phyloP scores from a whole-genome alignment of 78 protist genomes.

The Trichosphaerium sp. region DNA sequence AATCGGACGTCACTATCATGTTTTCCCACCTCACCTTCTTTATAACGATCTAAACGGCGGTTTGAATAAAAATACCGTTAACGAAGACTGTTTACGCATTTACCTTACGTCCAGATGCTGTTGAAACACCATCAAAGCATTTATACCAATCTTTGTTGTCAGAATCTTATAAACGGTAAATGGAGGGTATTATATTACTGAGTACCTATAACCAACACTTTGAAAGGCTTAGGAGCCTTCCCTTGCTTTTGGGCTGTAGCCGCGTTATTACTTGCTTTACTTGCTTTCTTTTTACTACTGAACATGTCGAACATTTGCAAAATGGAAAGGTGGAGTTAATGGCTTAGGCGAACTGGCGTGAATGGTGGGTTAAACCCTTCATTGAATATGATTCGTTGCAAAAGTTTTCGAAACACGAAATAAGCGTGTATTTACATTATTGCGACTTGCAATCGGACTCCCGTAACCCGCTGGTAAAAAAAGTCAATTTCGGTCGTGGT shows the following conservation, averaged over 20 bases:
- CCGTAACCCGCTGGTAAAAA: no score
- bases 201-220: neutral
- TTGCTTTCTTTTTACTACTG: no score
- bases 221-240: neutral
- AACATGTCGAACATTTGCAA: neutral
- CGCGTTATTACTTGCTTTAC: neutral
- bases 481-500: no score
- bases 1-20: neutral
- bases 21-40: neutral
- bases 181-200: neutral
- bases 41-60: neutral
- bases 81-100: no score
- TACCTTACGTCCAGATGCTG: no score
- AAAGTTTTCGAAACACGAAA: no score
- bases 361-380: no score
- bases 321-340: neutral
- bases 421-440: no score
- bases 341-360: neutral
- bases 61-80: no score
- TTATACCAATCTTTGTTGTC: neutral
- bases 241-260: neutral
- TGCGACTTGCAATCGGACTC: no score
- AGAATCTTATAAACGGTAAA: neutral
- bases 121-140: neutral
- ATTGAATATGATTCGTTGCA: no score